Evolutionary conservation across 2,329 filamentous ascomycete species (phyloP).

Genomic region (Phaeoacremonium minimum): DNA sequence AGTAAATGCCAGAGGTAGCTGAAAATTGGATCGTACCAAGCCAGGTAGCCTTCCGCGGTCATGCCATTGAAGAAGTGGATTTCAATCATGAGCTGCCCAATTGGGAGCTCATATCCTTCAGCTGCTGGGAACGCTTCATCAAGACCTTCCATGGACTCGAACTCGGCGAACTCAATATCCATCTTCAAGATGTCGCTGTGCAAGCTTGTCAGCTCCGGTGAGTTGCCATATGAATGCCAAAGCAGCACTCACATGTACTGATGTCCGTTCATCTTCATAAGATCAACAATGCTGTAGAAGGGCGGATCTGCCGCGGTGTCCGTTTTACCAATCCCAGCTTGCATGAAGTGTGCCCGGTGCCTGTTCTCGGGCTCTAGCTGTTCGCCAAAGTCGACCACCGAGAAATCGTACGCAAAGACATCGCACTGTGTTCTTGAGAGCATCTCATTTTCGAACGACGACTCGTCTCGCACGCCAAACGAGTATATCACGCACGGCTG

Average conservation of each 20-base stretch:
- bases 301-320: slow-evolving; percentile 18
- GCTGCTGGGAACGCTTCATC: slow-evolving; percentile 12
- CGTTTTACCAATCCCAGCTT: slow-evolving; percentile 24
- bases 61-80: slow-evolving; percentile 9
- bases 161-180: slow-evolving; percentile 32
- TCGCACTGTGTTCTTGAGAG: slow-evolving; percentile 29
- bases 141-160: slow-evolving; percentile 21
- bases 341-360: slow-evolving; percentile 23
- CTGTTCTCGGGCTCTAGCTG: slow-evolving; percentile 17
- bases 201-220: no score
- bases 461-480: slow-evolving; percentile 31
- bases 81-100: slow-evolving; percentile 14
- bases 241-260: slow-evolving; percentile 29
- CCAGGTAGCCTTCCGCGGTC: slow-evolving; percentile 9
- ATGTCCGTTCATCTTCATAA: slow-evolving; percentile 31
- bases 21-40: slow-evolving; percentile 8
- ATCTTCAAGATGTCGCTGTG: slow-evolving; percentile 32
- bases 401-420: slow-evolving; percentile 34
- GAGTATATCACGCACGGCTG: slow-evolving; percentile 28
- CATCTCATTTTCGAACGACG: slow-evolving; percentile 30
- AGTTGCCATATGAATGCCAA: no score
- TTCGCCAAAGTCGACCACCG: slow-evolving; percentile 24
- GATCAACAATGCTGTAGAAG: slow-evolving; percentile 26
- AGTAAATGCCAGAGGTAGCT: neutral
- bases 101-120: slow-evolving; percentile 9